These are phyloP conservation scores for Kluyveromyces nonfermentans DNA, from an alignment of 805 yeast species.

Conservation along the genomic window DNA sequence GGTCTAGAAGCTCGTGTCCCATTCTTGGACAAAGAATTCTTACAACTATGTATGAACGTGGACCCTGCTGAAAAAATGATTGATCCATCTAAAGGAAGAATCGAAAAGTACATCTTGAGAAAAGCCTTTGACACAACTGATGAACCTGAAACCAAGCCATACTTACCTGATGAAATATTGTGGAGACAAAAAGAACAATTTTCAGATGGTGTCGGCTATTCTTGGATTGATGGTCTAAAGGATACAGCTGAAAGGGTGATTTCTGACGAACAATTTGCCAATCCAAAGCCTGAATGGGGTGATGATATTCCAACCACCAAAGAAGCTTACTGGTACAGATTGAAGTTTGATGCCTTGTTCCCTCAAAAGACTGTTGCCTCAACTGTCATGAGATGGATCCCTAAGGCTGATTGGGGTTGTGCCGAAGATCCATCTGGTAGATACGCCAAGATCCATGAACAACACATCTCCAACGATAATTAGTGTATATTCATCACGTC, in stretches of 20 bases:
- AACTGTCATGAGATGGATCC: slow-evolving; percentile 99
- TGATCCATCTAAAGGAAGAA: slow-evolving; percentile 56
- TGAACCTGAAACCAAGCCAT: slow-evolving; percentile 68
- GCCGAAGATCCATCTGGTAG: slow-evolving; percentile 98
- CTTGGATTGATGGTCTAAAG: slow-evolving; percentile 97
- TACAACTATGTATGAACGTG: slow-evolving; percentile 88
- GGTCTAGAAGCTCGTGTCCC: slow-evolving; percentile 99
- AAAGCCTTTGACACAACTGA: slow-evolving; percentile 94
- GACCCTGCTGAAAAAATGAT: slow-evolving; percentile 89
- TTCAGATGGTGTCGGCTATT: slow-evolving; percentile 98
- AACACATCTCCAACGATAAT: slow-evolving; percentile 37
- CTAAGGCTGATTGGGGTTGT: slow-evolving; percentile 99
- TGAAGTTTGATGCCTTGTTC: slow-evolving; percentile 90
- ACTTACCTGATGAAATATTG: slow-evolving; percentile 90
- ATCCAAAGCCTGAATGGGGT: slow-evolving; percentile 96
- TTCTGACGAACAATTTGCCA: slow-evolving; percentile 81
- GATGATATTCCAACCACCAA: slow-evolving; percentile 88
- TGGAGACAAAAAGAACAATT: slow-evolving; percentile 99
- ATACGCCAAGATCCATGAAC: slow-evolving; percentile 82
- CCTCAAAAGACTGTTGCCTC: slow-evolving; percentile 85
- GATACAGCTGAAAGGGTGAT: slow-evolving; percentile 85
- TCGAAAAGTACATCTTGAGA: slow-evolving; percentile 93
- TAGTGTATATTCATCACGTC: neutral
- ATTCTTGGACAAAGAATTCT: slow-evolving; percentile 88
- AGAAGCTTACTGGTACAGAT: slow-evolving; percentile 99